Base-by-base conservation (phyloP, 169 alveolate genomes). In the Plasmodium relictum region DNA sequence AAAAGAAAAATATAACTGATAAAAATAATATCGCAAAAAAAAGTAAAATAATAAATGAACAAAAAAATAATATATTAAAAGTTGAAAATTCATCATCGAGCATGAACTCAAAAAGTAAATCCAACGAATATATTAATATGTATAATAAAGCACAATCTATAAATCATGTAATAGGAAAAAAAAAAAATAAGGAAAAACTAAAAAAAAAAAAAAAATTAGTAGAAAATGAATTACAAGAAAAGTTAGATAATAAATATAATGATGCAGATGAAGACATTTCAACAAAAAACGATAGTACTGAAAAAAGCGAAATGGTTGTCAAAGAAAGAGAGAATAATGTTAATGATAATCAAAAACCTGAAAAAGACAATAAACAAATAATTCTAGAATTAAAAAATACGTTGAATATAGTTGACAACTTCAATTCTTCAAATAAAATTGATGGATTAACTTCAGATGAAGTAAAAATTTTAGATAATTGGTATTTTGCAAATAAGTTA, bases 401-500 rank as follows among this genome's bases (percentile, higher is more conserved):
- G 24, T 68, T 78, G 20, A 83, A 83, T 18, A 83, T 70, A 41
- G 73, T 22, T 24, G 91, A 83, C 3, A 83, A 50, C 10, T 42
- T 73, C 20, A 69, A 83, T 44, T 73, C 18, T 41, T 22, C 41
- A 24, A 52, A 66, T 42, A 50, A 52, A 68, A 83, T 83, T 39
- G 85, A 83, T 42, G 91, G 91, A 18, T 31, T 83, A 18, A 83
- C 14, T 31, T 18, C 6, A 45, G 50, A 56, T 22, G 91, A 83
- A 69, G 42, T 83, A 42, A 83, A 69, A 14, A 58, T 45, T 10
- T 41, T 83, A 42, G 85, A 83, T 45, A 5, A 52, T 2, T 83
- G 91, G 91, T 83, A 69, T 62, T 52, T 54, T 66, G 61, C 85
- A 9, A 83, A 83, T 62, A 83, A 83, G 66, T 26, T 83, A 41